Evolutionary conservation across 768 basidiomycete genomes (phyloP).

Genomic region (Royoungia palumana): DNA sequence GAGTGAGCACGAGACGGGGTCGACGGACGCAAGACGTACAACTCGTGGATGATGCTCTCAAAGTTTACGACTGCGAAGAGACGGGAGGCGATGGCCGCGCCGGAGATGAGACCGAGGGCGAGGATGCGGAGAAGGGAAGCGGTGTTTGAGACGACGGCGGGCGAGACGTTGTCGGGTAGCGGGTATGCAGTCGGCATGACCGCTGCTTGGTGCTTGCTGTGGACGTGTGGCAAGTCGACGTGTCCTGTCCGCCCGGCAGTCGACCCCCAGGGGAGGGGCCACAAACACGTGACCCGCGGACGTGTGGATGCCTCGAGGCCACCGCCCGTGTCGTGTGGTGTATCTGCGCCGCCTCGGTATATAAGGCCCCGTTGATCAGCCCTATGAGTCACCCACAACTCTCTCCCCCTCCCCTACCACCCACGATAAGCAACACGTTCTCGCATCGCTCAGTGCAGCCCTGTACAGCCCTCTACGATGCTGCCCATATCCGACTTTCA

Average conservation of each 20-base stretch:
- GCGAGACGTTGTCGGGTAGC: constrained; percentile 66
- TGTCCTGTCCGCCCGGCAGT: constrained; percentile 6
- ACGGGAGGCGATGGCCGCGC: constrained; percentile 91
- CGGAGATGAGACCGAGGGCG: constrained; percentile 87
- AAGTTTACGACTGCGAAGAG: constrained; percentile 97
- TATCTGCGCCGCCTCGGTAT: constrained; percentile 19
- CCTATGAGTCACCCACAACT: constrained; percentile 5
- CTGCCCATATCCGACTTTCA: constrained; percentile 52
- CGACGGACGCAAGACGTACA: constrained; percentile 52
- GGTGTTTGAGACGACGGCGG: constrained; percentile 78
- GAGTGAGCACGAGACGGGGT: background rate
- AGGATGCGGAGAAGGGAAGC: constrained; percentile 87
- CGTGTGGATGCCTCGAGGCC: constrained; percentile 34
- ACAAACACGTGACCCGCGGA: constrained; percentile 29
- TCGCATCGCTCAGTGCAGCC: background rate
- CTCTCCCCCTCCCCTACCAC: background rate
- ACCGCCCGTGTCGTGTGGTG: constrained; percentile 13
- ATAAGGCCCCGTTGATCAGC: constrained; percentile 33
- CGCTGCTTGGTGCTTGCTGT: constrained; percentile 22
- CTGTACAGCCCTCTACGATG: constrained; percentile 29
- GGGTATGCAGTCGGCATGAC: constrained; percentile 74
- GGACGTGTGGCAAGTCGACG: constrained; percentile 16
- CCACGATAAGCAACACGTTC: constrained; percentile 25
- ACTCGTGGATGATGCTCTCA: constrained; percentile 99
- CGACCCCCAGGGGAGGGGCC: constrained; percentile 13